A percentile compares a stretch with the other conserved stretches of the same genome.
phyloP scores from a whole-genome alignment of 2,329 filamentous ascomycete genomes.

The Trichophyton equinum region DNA sequence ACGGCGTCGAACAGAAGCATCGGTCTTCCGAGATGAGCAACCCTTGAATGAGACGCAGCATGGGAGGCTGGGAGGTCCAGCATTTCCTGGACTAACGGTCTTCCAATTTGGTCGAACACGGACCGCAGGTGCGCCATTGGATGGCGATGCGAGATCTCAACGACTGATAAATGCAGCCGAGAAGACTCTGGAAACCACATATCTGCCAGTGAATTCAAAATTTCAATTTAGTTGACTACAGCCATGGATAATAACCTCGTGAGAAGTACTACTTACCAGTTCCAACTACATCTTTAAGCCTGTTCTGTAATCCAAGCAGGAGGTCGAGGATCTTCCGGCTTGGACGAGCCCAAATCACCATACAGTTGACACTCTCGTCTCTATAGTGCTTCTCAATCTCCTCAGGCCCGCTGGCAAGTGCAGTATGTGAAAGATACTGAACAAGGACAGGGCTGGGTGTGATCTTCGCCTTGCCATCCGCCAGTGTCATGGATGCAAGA shows the following conservation, averaged over 20 bases:
- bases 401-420: not conserved
- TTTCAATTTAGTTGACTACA: not conserved
- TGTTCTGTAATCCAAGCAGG: conserved; percentile 4
- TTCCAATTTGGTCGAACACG: conserved; percentile 5
- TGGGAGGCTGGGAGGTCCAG: conserved; percentile 6
- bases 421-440: conserved; percentile 2
- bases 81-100: not conserved
- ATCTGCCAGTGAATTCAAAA: not conserved
- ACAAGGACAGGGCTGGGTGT: conserved; percentile 6
- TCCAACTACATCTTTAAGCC: conserved; percentile 3
- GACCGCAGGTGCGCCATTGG: conserved; percentile 7
- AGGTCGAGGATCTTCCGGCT: conserved; percentile 4
- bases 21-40: conserved; percentile 6
- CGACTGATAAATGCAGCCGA: conserved; percentile 7
- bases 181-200: conserved; percentile 9
- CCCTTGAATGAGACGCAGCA: not conserved
- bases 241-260: not conserved
- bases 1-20: conserved; percentile 8
- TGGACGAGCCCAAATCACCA: conserved; percentile 10
- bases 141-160: conserved; percentile 10
- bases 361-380: conserved; percentile 6
- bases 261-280: not conserved
- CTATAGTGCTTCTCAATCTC: not conserved
- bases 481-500: not conserved
- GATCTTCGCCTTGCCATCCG: conserved; percentile 3